Evolutionary conservation across 2,329 filamentous ascomycete species (phyloP), one percentile per base, ranked within the genome.

Genomic region (Aspergillus transmontanensis): DNA sequence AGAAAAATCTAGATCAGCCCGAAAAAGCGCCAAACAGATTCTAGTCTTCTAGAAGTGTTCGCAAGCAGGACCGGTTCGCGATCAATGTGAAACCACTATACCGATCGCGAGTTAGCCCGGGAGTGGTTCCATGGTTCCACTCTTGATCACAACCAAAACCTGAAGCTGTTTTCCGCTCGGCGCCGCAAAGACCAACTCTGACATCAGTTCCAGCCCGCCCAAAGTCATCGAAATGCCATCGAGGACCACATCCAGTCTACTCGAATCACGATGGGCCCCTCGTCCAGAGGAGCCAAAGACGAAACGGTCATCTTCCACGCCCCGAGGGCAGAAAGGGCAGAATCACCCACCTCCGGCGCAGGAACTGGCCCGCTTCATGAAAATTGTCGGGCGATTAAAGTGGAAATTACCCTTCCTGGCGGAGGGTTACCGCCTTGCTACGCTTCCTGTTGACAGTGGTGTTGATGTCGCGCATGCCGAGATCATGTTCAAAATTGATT

Each of bases 401-500:
- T 90, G 88, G 87, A 90, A 89, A 72, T 82, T 86, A 2, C 81
- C 86, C 14, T 87, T 87, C 67, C 79, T 90, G 36, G 82, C 83
- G n/a, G 75, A 79, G 58, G 86, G 82, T 2, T 89, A 89, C 71
- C 75, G 74, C n/a, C 78, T 81, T 1, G 86, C 87, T 0, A 78
- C 81, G 51, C 69, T 76, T 3, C 55, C 43, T 1, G 45, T 21
- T 7, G 58, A 74, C 12, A 61, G 16, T n/a, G 53, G 74, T 10
- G 61, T 66, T 3, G 71, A 71, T n/a, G 60, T 72, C 51, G 57
- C 68, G 1, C 67, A 76, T 16, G 85, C 85, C 0, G 87, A 89
- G 74, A 82, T 86, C 19, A 91, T 91, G 83, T 92, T 92, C 80
- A 92, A 92, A 74, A 83, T 92, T 9, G 90, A 92, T 71, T 93